A percentile compares a stretch with the other conserved stretches of the same genome.
These are phyloP conservation scores for Diaporthe capsici DNA, from an alignment of 2,329 filamentous ascomycete species.

Conservation along the genomic window DNA sequence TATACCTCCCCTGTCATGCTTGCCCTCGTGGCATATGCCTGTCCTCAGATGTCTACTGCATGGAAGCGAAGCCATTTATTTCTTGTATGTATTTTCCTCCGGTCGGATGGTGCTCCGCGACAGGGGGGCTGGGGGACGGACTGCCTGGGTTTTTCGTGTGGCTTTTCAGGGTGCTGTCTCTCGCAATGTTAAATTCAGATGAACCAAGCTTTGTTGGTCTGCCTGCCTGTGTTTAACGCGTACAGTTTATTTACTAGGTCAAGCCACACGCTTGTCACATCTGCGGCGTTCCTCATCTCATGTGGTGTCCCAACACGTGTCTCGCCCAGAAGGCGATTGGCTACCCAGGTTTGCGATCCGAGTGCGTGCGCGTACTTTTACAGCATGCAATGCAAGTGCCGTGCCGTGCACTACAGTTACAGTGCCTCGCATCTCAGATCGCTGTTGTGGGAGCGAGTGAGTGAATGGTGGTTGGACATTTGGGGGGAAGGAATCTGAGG, in stretches of 20 bases:
- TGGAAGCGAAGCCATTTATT: background rate
- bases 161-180: background rate
- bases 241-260: background rate
- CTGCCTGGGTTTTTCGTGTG: background rate
- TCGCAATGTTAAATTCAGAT: background rate
- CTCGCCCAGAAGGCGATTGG: background rate
- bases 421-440: constrained; percentile 24
- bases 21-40: constrained; percentile 8
- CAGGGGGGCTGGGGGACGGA: background rate
- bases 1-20: background rate
- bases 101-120: background rate
- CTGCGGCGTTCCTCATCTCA: background rate
- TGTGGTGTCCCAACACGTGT: background rate
- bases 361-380: background rate
- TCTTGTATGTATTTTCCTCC: background rate
- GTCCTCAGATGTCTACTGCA: background rate
- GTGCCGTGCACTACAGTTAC: background rate
- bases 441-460: background rate
- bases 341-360: background rate
- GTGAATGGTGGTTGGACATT: background rate
- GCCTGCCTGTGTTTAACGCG: background rate
- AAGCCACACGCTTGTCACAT: background rate
- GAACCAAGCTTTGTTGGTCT: constrained; percentile 13
- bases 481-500: background rate
- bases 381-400: constrained; percentile 19